Evolutionary conservation across 1,284 basidiomycete genomes (phyloP).

Genomic region (Ceratobasidium sp.): DNA sequence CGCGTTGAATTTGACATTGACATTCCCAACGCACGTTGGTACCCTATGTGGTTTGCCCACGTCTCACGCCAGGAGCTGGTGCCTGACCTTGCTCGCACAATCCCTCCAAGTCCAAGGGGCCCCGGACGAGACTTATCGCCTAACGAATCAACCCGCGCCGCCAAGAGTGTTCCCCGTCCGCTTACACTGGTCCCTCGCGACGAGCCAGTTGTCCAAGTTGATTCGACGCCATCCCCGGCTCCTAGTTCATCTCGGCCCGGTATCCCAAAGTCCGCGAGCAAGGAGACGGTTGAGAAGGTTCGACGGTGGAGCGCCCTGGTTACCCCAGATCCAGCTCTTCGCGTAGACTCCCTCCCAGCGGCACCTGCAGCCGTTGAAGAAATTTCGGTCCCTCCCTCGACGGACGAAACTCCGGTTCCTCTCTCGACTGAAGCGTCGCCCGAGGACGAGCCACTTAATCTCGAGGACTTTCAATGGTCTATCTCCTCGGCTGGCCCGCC

Average conservation of each 20-base stretch:
- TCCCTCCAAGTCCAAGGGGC: slow-evolving; percentile 59
- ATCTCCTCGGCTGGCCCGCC: slow-evolving; percentile 73
- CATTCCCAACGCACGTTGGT: slow-evolving; percentile 76
- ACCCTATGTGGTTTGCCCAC: slow-evolving; percentile 68
- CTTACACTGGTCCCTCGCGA: slow-evolving; percentile 39
- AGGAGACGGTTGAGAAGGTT: slow-evolving; percentile 42
- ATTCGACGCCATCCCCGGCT: slow-evolving; percentile 16
- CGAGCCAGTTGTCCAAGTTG: slow-evolving; percentile 24
- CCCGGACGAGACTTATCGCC: slow-evolving; percentile 56
- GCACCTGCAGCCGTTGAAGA: slow-evolving; percentile 52
- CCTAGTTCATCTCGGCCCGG: slow-evolving; percentile 52
- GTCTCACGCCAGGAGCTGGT: slow-evolving; percentile 39
- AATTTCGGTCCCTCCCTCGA: slow-evolving; percentile 46
- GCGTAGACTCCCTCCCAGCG: slow-evolving; percentile 51
- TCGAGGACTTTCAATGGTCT: slow-evolving; percentile 78
- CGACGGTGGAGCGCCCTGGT: slow-evolving; percentile 37
- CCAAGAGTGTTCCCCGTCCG: slow-evolving; percentile 38
- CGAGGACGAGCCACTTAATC: slow-evolving; percentile 60
- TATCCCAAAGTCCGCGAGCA: slow-evolving; percentile 61
- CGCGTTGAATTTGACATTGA: slow-evolving; percentile 85
- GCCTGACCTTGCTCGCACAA: slow-evolving; percentile 37
- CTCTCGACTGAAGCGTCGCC: slow-evolving; percentile 32
- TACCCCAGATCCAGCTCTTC: slow-evolving; percentile 50
- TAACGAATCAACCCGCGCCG: slow-evolving; percentile 53
- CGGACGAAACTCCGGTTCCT: not conserved